Percentiles rank a stretch among this genome's conserved stretches.
Conservation (phyloP, 495 filamentous ascomycete genomes). For the Xylaria intraflava region DNA sequence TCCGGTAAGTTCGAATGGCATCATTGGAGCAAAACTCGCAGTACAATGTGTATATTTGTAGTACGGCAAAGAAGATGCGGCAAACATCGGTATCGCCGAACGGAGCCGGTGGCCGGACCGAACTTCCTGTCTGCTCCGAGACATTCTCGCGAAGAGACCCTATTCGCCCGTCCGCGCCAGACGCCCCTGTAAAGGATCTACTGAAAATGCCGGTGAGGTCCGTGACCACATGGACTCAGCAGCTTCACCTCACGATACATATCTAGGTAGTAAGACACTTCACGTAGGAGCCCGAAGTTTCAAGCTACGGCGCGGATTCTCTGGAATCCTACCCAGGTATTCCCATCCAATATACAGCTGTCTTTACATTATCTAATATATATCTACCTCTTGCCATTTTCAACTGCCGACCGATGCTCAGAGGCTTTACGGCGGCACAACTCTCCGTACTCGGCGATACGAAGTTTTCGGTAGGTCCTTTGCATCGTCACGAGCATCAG, state of each 20-base stretch:
- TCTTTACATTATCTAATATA: background rate
- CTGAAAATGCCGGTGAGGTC: background rate
- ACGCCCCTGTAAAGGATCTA: background rate
- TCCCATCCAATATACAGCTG: background rate
- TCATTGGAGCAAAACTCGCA: background rate
- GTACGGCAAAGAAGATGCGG: background rate
- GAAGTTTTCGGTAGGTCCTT: background rate
- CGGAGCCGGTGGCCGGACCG: conserved; percentile 11
- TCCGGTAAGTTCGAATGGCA: background rate
- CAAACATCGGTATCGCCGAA: conserved; percentile 10
- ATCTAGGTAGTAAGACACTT: background rate
- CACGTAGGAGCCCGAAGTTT: background rate
- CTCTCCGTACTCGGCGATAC: conserved; percentile 4
- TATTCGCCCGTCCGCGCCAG: conserved; percentile 1
- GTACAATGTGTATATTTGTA: no score
- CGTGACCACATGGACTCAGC: background rate
- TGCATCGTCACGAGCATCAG: background rate
- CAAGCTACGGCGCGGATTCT: background rate
- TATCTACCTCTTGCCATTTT: background rate
- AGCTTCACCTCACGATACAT: background rate
- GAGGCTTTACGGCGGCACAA: background rate
- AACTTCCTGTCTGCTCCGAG: conserved; percentile 4
- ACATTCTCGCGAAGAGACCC: conserved; percentile 5
- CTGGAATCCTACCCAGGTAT: background rate
- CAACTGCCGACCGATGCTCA: conserved; percentile 4